Base-by-base conservation (phyloP, 2,329 filamentous ascomycete genomes). In the Elsinoe ampelina region DNA sequence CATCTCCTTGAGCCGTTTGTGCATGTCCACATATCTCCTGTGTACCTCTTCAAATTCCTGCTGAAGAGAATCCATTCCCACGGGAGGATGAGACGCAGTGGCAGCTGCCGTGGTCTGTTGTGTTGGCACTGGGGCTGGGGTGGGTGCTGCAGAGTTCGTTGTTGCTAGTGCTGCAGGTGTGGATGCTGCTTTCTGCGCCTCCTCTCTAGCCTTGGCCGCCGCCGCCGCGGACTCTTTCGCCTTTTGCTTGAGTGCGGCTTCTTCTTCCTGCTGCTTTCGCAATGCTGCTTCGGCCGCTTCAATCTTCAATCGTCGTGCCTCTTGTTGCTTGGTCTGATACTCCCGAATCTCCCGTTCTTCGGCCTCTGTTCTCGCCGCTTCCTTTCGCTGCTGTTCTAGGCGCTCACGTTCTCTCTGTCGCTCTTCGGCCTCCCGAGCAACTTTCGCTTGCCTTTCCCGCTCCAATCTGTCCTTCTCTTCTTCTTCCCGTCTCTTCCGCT, bases 1-100 rank as follows among this genome's bases (percentile, higher is more conserved):
- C 61, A 83, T 69, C 6, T 73, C 65, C 65, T 84, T 95, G 20
- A 95, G 75, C 39, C 80, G 81, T 59, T 81, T 75, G 65, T 92
- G 87, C 22, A 93, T 69, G 19, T 75, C 70, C 1, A 78, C 64
- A 63, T 81, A 82, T 30, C 72, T 72, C 20, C 71, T 60, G 38
- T 80, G 78, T 17, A 72, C 66, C 6, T 68, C 67, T 57, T 77
- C 67, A 34, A 59, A 45, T 30, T 58, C 52, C 35, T 34, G 22
- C 32, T 41, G 57, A 8, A 45, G 17, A 5, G 35, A 8, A 42
- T 47, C 30, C 11, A 43, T 35, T 35, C 26, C 26, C 8, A 7
- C 7, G 8, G 26, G 26, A 30, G 7, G 7, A 7, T 30, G 26
- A 30, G 51, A 41, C 30, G 43, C 13, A 15, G 57, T 45, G 13